phyloP scores from a whole-genome alignment of 1,284 basidiomycete species.

The Tremellales sp. region DNA sequence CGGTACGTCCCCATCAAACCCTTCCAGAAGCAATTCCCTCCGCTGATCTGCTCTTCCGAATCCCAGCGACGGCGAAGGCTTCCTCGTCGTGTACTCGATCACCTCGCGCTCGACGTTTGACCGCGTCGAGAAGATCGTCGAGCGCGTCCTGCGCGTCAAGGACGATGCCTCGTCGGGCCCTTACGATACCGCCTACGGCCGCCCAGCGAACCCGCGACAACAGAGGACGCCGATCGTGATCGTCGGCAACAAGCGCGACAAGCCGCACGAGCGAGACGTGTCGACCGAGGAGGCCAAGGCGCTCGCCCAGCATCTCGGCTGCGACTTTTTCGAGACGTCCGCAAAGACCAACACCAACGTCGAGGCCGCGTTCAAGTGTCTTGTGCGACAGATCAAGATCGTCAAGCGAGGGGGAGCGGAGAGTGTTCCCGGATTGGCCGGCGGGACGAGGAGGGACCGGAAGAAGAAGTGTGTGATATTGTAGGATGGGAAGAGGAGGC shows the following conservation, averaged over 20 bases:
- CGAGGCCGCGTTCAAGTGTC: conserved; percentile 83
- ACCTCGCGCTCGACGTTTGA: conserved; percentile 92
- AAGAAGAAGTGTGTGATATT: conserved; percentile 48
- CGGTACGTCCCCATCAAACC: conserved; percentile 57
- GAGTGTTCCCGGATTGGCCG: conserved; percentile 5
- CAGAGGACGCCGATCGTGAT: conserved; percentile 58
- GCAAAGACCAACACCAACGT: conserved; percentile 96
- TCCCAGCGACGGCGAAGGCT: conserved; percentile 91
- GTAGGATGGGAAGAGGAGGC: conserved; percentile 17
- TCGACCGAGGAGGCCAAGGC: conserved; percentile 81
- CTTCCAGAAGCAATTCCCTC: conserved; percentile 1
- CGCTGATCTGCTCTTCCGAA: conserved; percentile 12
- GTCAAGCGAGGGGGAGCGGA: conserved; percentile 21
- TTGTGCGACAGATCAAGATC: conserved; percentile 75
- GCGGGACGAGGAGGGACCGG: conserved; percentile 29
- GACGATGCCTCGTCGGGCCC: conserved; percentile 61
- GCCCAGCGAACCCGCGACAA: conserved; percentile 8
- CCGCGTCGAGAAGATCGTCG: conserved; percentile 88
- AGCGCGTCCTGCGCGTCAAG: conserved; percentile 91
- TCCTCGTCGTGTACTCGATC: conserved; percentile 97
- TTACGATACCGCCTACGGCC: conserved; percentile 4
- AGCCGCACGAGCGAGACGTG: conserved; percentile 73
- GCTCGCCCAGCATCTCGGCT: conserved; percentile 81
- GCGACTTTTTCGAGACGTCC: conserved; percentile 93
- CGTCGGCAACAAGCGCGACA: conserved; percentile 86